These are phyloP conservation scores for Picea mariana DNA, from an alignment of 83 land plant species.

Conservation along the genomic window DNA sequence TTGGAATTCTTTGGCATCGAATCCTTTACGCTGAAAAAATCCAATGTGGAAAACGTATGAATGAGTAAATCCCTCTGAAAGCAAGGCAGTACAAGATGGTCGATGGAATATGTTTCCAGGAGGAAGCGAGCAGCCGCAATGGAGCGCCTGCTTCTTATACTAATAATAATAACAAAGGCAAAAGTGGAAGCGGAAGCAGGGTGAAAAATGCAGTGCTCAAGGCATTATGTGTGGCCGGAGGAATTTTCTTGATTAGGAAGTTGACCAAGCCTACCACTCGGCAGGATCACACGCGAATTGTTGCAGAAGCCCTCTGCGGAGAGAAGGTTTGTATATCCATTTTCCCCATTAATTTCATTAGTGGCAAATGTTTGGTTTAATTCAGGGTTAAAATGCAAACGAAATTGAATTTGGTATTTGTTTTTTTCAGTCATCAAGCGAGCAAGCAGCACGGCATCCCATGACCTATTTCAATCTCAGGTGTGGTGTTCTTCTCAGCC, in stretches of 20 bases:
- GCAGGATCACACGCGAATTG: slow-evolving; percentile 13
- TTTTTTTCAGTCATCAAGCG: slow-evolving; percentile 27
- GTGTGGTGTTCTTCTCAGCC: slow-evolving; percentile 6
- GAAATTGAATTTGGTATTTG: neutral
- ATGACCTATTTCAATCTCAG: slow-evolving; percentile 55
- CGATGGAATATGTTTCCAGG: neutral
- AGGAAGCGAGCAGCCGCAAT: neutral
- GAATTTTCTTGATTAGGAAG: slow-evolving; percentile 11
- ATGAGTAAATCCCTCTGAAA: too few relatives aligned
- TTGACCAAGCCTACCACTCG: slow-evolving; percentile 12
- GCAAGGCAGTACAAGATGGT: neutral
- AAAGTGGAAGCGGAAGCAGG: slow-evolving; percentile 1
- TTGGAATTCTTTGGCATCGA: too few relatives aligned
- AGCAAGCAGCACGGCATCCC: slow-evolving; percentile 53
- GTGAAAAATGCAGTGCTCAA: slow-evolving; percentile 1
- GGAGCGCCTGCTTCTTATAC: neutral
- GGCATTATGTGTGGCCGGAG: slow-evolving; percentile 15
- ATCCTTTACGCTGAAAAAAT: too few relatives aligned
- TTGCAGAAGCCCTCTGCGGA: slow-evolving; percentile 24
- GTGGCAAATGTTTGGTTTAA: too few relatives aligned
- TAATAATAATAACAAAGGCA: neutral
- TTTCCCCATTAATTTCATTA: too few relatives aligned
- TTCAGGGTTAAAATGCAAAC: too few relatives aligned
- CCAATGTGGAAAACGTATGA: too few relatives aligned
- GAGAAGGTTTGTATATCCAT: slow-evolving; percentile 12